Percentiles rank a stretch among this genome's conserved stretches.
Evolutionary conservation across 1,139 yeast genomes (phyloP).

Genomic region (Candida mesenterica): DNA sequence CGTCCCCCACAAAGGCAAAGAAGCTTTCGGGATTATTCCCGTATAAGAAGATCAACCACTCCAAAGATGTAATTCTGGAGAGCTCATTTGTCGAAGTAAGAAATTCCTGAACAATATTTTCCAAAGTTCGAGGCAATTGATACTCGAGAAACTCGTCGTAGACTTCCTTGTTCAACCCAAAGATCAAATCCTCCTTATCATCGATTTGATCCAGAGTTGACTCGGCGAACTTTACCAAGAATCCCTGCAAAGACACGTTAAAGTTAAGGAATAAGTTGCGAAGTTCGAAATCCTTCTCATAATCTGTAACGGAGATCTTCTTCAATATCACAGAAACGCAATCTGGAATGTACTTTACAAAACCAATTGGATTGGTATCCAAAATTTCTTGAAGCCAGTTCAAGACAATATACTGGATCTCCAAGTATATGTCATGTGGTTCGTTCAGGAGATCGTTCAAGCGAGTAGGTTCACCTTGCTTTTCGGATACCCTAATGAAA

Average conservation of each 20-base stretch:
- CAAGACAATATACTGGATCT: slow-evolving; percentile 76
- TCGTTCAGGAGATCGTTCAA: slow-evolving; percentile 33
- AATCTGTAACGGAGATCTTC: slow-evolving; percentile 38
- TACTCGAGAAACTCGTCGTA: slow-evolving; percentile 42
- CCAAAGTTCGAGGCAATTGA: slow-evolving; percentile 35
- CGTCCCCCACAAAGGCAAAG: slow-evolving; percentile 41
- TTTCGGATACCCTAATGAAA: slow-evolving; percentile 57
- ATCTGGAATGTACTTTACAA: slow-evolving; percentile 57
- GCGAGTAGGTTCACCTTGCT: slow-evolving; percentile 19
- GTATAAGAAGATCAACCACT: slow-evolving; percentile 87
- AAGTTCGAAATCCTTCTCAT: slow-evolving; percentile 39
- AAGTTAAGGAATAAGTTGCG: slow-evolving; percentile 38
- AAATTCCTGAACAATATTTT: slow-evolving; percentile 37
- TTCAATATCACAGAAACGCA: slow-evolving; percentile 39
- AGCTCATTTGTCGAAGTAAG: slow-evolving; percentile 56
- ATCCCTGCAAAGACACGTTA: slow-evolving; percentile 34
- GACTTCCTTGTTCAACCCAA: slow-evolving; percentile 40
- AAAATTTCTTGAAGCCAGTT: slow-evolving; percentile 81
- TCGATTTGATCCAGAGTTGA: slow-evolving; percentile 10
- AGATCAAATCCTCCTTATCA: slow-evolving; percentile 14
- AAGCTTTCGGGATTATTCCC: slow-evolving; percentile 65
- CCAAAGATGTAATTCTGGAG: slow-evolving; percentile 81
- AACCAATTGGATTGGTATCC: slow-evolving; percentile 72
- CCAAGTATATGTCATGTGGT: slow-evolving; percentile 55
- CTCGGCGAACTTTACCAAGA: slow-evolving; percentile 32